These are phyloP conservation scores for Podospora bellae-mahoneyi DNA, from an alignment of 495 filamentous ascomycete species.

Conservation along the genomic window DNA sequence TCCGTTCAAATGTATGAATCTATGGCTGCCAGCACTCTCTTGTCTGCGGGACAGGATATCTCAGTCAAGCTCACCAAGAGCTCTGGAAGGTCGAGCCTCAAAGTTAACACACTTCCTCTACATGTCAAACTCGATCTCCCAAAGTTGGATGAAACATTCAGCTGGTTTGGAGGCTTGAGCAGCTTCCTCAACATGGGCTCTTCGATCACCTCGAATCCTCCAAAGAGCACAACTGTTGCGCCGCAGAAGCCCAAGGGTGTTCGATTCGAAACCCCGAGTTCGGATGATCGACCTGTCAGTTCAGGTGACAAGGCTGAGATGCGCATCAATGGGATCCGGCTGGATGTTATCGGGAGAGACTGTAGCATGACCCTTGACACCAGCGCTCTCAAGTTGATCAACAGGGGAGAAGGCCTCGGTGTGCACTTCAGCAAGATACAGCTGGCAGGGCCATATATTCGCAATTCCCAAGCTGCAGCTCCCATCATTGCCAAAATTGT, in stretches of 20 bases:
- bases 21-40: slow-evolving; percentile 54
- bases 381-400: slow-evolving; percentile 73
- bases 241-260: slow-evolving; percentile 58
- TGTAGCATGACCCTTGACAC: slow-evolving; percentile 72
- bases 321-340: slow-evolving; percentile 68
- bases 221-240: slow-evolving; percentile 37
- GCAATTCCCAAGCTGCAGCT: slow-evolving; percentile 47
- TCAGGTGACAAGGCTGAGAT: slow-evolving; percentile 67
- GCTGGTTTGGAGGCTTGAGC: slow-evolving; percentile 88
- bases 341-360: slow-evolving; percentile 71
- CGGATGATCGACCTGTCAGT: slow-evolving; percentile 43
- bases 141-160: slow-evolving; percentile 78
- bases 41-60: slow-evolving; percentile 61
- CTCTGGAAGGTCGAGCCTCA: slow-evolving; percentile 51
- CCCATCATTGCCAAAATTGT: slow-evolving; percentile 50
- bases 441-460: slow-evolving; percentile 64
- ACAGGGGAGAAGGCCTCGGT: slow-evolving; percentile 63
- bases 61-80: slow-evolving; percentile 56
- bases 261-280: slow-evolving; percentile 60
- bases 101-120: slow-evolving; percentile 79
- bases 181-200: slow-evolving; percentile 83
- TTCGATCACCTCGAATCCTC: slow-evolving; percentile 64
- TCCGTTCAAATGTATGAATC: slow-evolving; percentile 68
- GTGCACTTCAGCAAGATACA: slow-evolving; percentile 72
- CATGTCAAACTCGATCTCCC: slow-evolving; percentile 74